Conservation (phyloP, 2,329 filamentous ascomycete genomes). For the Penicillium sp. region DNA sequence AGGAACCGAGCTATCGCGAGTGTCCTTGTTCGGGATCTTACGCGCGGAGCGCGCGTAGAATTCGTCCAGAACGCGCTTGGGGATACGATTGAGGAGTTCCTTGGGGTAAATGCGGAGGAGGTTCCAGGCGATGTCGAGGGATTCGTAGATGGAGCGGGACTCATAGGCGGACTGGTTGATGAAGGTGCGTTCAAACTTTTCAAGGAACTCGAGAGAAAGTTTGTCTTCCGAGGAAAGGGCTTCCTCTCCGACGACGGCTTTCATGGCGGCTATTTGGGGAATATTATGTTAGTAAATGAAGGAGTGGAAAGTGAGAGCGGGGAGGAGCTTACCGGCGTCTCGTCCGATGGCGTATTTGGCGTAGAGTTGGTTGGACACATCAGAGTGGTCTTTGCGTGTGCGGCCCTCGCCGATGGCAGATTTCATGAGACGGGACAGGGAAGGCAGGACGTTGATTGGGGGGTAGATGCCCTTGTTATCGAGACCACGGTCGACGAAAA, state of each 20-base stretch:
- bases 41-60: constrained; percentile 70
- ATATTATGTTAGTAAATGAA: constrained; percentile 9
- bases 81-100: constrained; percentile 95
- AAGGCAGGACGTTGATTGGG: constrained; percentile 97
- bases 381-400: constrained; percentile 94
- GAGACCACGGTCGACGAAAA: constrained; percentile 92
- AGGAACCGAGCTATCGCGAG: constrained; percentile 48
- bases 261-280: constrained; percentile 76
- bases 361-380: constrained; percentile 99
- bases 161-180: constrained; percentile 93
- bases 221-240: constrained; percentile 95
- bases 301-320: too few species aligned
- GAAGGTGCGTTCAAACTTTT: constrained; percentile 97
- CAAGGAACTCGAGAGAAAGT: constrained; percentile 94
- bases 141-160: constrained; percentile 87
- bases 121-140: constrained; percentile 94
- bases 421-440: constrained; percentile 99
- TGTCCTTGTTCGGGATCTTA: constrained; percentile 54
- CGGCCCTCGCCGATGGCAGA: constrained; percentile 97
- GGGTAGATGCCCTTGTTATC: constrained; percentile 98
- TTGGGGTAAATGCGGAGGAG: constrained; percentile 96
- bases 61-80: constrained; percentile 79
- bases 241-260: constrained; percentile 98
- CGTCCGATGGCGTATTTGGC: constrained; percentile 99
- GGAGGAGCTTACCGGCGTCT: constrained; percentile 67